Evolutionary conservation across 129 eudicot genomes (phyloP), one percentile per base, ranked within the genome.

Genomic region (Centrapalus pauciflorus): DNA sequence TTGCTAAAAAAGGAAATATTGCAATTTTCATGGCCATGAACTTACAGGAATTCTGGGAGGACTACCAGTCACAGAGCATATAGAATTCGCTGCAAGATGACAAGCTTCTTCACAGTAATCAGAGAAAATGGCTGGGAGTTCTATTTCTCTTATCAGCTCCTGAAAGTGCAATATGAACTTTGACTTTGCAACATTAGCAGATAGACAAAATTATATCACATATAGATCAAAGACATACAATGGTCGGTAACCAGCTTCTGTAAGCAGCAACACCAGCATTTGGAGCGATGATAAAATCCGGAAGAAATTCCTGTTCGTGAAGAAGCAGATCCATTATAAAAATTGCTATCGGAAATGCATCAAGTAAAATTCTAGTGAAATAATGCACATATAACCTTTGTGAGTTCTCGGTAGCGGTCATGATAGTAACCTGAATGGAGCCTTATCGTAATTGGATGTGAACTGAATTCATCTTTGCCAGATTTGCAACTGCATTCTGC

Each of bases 91-190:
- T 29, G 98, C 98, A 33, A 88, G 79, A 88, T 83, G 72, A 45
- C 77, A 80, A 81, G 98, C 98, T 85, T 91, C 95, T 80, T 91
- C 96, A 77, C 96, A 92, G 66, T 81, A 92, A 84, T 93, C 98
- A 8, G 96, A 77, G 67, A 93, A 88, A 75, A 93, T 71, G 63
- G 87, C 91, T 57, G 92, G 92, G 32, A 84, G 83, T 13, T 84
- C 74, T 7, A 85, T 69, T 67, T 75, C 84, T 74, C 74, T 80
- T 59, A 93, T 81, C 56, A 93, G 65, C 72, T 82, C 96, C 98
- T 92, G 72, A 5, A 16, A 65, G 41, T 58, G 35, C 66, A 69
- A 76, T 35, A 11, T 19, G n/a, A 49, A 62, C 26, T 45, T 56
- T 38, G 25, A 65, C 33, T 52, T n/a, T 21, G 1, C 38, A 37